Percentiles rank a stretch among this genome's conserved stretches.
Conservation (phyloP, 1,139 yeast genomes). For the Saccharomyces uvarum region DNA sequence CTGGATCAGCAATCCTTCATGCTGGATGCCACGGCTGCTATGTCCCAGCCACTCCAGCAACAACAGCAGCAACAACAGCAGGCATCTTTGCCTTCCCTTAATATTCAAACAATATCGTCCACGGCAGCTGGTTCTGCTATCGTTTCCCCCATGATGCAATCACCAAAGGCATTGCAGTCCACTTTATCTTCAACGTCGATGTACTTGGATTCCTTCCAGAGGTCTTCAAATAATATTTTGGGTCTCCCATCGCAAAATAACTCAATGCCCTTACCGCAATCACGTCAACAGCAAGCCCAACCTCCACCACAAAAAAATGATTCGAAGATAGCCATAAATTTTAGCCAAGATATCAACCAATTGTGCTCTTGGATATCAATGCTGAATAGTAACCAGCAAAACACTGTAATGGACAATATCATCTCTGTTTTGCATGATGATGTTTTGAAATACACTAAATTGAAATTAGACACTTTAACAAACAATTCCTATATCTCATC, state of each 20-base stretch:
- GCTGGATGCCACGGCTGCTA: slow-evolving; percentile 3
- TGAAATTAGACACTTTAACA: slow-evolving; percentile 33
- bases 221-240: slow-evolving; percentile 5
- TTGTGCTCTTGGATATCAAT: slow-evolving; percentile 55
- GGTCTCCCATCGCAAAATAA: slow-evolving; percentile 34
- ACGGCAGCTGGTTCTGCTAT: slow-evolving; percentile 16
- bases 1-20: slow-evolving; percentile 19
- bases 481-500: slow-evolving; percentile 13
- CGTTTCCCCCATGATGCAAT: slow-evolving; percentile 20
- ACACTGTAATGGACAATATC: slow-evolving; percentile 52
- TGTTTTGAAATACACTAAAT: slow-evolving; percentile 41
- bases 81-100: slow-evolving; percentile 1
- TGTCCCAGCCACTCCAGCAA: background rate
- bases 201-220: slow-evolving; percentile 5
- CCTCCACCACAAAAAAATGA: slow-evolving; percentile 6
- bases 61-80: slow-evolving; percentile 8
- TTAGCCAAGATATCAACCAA: slow-evolving; percentile 42
- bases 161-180: slow-evolving; percentile 11
- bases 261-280: slow-evolving; percentile 22
- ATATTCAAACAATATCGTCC: slow-evolving; percentile 1
- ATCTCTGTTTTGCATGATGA: slow-evolving; percentile 44
- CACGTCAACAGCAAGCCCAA: slow-evolving; percentile 8
- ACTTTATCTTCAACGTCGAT: slow-evolving; percentile 13
- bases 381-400: slow-evolving; percentile 49
- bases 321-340: slow-evolving; percentile 30